Base-by-base conservation (phyloP, 192 early-diverging fungal species). In the Gonapodya sp. region DNA sequence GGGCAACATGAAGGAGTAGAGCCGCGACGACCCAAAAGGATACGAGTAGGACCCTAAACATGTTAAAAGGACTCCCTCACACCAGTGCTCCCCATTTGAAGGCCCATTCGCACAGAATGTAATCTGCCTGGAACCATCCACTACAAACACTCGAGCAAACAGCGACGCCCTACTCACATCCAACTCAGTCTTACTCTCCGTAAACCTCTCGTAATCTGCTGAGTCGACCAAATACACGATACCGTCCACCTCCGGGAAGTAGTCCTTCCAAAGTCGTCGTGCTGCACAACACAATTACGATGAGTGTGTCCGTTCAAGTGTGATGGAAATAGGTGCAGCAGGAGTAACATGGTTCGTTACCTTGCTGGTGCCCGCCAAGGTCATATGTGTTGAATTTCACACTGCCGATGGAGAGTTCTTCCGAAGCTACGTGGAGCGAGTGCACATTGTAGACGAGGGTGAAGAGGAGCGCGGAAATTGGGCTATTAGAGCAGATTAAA, bases 221-320 rank as follows among this genome's bases (percentile, higher is more conserved):
- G 92, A 90, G 83, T 99, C 97, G 18, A 99, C 96, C 83, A 99
- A 89, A 88, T 98, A 99, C 79, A 99, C 96, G 82, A 99, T 97
- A 37, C 96, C 97, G 81, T 94, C 93, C 80, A 98, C 96, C 84
- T 98, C 97, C 37, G 96, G 96, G 87, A 97, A 98, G 87, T 99
- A 99, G 84, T 99, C 96, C 86, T 94, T 95, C 97, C 97, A 99
- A 84, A 99, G 90, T 82, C 97, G 92, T 79, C 97, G 96, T 64
- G 97, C 95, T 83, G 82, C 35, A n/a, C 36, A n/a, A 36, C 8
- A 64, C 46, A 24, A 8, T 16, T 64, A 64, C 8, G 46, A 64
- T 64, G 46, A 16, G 8, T 16, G 46, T 64, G 8, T 64, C 46
- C 46, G 8, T 24, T 64, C 24, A 16, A 64, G 8, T 8, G 46